Evolutionary conservation across 1,139 yeast species (phyloP).

Genomic region (Geotrichum klebahnii): DNA sequence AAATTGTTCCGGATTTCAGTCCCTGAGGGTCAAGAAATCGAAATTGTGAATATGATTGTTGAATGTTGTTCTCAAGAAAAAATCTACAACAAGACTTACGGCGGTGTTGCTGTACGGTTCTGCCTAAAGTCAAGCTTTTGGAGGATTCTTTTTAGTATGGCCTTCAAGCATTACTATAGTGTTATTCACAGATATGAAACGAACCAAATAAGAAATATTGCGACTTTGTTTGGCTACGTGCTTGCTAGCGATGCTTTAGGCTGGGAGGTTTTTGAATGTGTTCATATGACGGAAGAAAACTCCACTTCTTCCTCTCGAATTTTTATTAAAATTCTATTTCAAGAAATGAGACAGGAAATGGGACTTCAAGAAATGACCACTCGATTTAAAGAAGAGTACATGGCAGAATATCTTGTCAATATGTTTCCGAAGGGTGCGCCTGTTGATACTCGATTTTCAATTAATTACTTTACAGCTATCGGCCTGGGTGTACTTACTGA

Average conservation of each 20-base stretch:
- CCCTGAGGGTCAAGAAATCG: slow-evolving; percentile 36
- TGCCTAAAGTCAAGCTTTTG: slow-evolving; percentile 51
- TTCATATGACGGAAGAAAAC: slow-evolving; percentile 63
- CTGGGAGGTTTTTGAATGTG: slow-evolving; percentile 53
- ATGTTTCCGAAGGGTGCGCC: slow-evolving; percentile 47
- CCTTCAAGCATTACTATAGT: slow-evolving; percentile 56
- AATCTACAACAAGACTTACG: slow-evolving; percentile 81
- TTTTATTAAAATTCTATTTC: slow-evolving; percentile 73
- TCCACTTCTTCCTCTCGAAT: slow-evolving; percentile 81
- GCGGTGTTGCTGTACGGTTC: slow-evolving; percentile 69
- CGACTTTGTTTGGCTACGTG: slow-evolving; percentile 82
- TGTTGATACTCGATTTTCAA: slow-evolving; percentile 68
- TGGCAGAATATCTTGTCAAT: slow-evolving; percentile 38
- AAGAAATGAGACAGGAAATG: slow-evolving; percentile 73
- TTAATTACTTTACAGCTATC: slow-evolving; percentile 89
- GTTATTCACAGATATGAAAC: slow-evolving; percentile 66
- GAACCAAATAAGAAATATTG: slow-evolving; percentile 70
- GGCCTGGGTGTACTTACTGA: slow-evolving; percentile 84
- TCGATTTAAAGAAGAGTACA: slow-evolving; percentile 47
- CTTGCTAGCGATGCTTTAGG: slow-evolving; percentile 66
- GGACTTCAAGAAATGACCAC: slow-evolving; percentile 55
- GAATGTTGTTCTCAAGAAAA: slow-evolving; percentile 85
- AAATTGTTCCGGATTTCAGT: slow-evolving; percentile 52
- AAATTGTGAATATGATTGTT: slow-evolving; percentile 69
- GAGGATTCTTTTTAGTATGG: slow-evolving; percentile 50